These are phyloP conservation scores for Mucor plumbeus DNA, from an alignment of 371 early-diverging fungal species.

Conservation along the genomic window DNA sequence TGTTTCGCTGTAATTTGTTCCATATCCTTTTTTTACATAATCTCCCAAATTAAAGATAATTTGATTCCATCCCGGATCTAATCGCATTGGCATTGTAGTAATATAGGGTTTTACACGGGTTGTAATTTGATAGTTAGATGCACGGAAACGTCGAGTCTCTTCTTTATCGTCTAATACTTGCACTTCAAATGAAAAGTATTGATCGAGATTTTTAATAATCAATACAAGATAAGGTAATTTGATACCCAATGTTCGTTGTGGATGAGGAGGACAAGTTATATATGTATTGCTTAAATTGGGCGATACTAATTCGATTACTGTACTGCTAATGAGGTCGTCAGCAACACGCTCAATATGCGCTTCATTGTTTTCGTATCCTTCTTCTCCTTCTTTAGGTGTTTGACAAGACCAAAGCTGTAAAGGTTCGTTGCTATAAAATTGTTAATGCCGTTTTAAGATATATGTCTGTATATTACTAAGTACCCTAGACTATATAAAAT, in stretches of 20 bases:
- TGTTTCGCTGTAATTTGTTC: slow-evolving; percentile 89
- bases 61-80: slow-evolving; percentile 97
- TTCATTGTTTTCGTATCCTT: slow-evolving; percentile 13
- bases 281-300: slow-evolving; percentile 83
- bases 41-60: slow-evolving; percentile 88
- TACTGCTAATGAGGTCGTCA: slow-evolving; percentile 84
- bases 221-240: slow-evolving; percentile 90
- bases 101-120: slow-evolving; percentile 89
- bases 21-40: slow-evolving; percentile 86
- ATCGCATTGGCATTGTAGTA: slow-evolving; percentile 91
- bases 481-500: slow-evolving; percentile 90
- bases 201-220: slow-evolving; percentile 84
- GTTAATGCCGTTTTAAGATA: too few species aligned
- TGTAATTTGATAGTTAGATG: slow-evolving; percentile 90
- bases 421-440: slow-evolving; percentile 71
- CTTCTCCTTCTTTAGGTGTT: slow-evolving; percentile 41
- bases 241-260: slow-evolving; percentile 85
- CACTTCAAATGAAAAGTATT: slow-evolving; percentile 92
- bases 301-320: slow-evolving; percentile 82
- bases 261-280: slow-evolving; percentile 83
- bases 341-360: slow-evolving; percentile 78
- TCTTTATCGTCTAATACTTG: slow-evolving; percentile 85
- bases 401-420: slow-evolving; percentile 85
- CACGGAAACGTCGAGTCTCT: slow-evolving; percentile 79
- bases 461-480: slow-evolving; percentile 3